phyloP scores from a whole-genome alignment of 495 filamentous ascomycete species.

The Lophium mytilinum region DNA sequence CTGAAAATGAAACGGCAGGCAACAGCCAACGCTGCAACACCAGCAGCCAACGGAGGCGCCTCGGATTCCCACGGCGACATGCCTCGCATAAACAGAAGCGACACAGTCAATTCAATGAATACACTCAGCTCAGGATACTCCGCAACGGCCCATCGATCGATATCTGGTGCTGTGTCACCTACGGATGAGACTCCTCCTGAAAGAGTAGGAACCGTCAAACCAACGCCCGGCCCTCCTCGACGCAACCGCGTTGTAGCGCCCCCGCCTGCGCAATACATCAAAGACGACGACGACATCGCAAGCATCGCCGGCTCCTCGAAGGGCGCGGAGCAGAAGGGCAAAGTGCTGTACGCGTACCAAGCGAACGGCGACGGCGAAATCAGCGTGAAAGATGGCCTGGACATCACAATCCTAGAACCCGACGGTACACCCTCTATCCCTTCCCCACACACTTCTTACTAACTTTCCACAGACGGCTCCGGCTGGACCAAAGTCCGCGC shows the following conservation, averaged over 20 bases:
- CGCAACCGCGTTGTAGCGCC: constrained; percentile 75
- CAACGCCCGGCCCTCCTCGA: constrained; percentile 34
- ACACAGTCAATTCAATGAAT: constrained; percentile 68
- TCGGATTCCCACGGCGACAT: constrained; percentile 34
- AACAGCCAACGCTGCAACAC: constrained; percentile 53
- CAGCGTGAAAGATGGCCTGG: constrained; percentile 64
- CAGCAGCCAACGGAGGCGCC: constrained; percentile 31
- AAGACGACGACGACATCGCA: constrained; percentile 28
- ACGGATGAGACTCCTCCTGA: constrained; percentile 39
- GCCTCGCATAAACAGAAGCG: constrained; percentile 60
- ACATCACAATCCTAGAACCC: constrained; percentile 70
- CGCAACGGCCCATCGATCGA: constrained; percentile 65
- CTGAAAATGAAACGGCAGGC: constrained; percentile 76
- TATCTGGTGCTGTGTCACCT: constrained; percentile 45
- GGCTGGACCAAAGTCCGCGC: constrained; percentile 81
- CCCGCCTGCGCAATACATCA: constrained; percentile 70
- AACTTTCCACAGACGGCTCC: constrained; percentile 57
- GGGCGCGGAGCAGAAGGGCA: constrained; percentile 56
- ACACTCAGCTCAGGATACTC: constrained; percentile 86
- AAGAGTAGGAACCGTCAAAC: constrained; percentile 31
- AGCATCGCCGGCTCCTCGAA: constrained; percentile 16
- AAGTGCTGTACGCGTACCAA: constrained; percentile 84
- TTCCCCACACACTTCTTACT: not conserved
- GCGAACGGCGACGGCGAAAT: constrained; percentile 72
- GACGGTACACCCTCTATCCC: constrained; percentile 57